Percentiles rank a stretch among this genome's conserved stretches.
Evolutionary conservation across 2,329 filamentous ascomycete species (phyloP).

Genomic region (Fusarium phyllophilum): DNA sequence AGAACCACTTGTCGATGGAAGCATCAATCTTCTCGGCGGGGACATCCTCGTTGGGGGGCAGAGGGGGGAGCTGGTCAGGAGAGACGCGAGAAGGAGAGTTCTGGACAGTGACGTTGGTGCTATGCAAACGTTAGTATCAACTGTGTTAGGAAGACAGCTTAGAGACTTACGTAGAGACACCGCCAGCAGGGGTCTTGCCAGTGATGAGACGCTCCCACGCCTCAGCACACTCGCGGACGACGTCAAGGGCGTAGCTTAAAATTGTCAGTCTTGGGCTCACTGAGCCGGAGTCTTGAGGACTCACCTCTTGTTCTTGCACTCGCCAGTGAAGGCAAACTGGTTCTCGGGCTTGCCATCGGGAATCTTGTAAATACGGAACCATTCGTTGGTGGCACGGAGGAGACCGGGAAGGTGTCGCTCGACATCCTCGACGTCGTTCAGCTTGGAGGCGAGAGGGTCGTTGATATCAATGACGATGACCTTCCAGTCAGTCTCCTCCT

Average conservation of each 20-base stretch:
- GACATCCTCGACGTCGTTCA: constrained; percentile 98
- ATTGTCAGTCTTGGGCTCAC: constrained; percentile 17
- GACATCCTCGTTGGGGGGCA: constrained; percentile 84
- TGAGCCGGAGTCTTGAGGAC: constrained; percentile 36
- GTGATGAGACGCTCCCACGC: constrained; percentile 97
- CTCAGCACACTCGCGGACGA: constrained; percentile 94
- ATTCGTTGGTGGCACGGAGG: constrained; percentile 97
- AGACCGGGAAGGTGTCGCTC: constrained; percentile 98
- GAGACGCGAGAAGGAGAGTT: constrained; percentile 79
- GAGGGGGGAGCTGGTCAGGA: constrained; percentile 75
- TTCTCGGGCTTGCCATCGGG: constrained; percentile 99
- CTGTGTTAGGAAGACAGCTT: too few species aligned
- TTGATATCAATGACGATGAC: constrained; percentile 99
- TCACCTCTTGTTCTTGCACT: constrained; percentile 99
- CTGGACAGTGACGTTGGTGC: constrained; percentile 81
- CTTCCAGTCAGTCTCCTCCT: constrained; percentile 99
- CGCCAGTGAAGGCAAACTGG: constrained; percentile 99
- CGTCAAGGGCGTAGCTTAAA: constrained; percentile 86
- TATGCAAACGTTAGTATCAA: constrained; percentile 54
- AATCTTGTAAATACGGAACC: constrained; percentile 99
- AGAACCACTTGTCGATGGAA: constrained; percentile 99
- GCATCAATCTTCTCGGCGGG: constrained; percentile 88
- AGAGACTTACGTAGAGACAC: constrained; percentile 79
- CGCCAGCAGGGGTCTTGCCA: constrained; percentile 83
- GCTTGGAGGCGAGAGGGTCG: constrained; percentile 94